Percentiles rank a stretch among this genome's conserved stretches.
phyloP scores from a whole-genome alignment of 2,329 filamentous ascomycete genomes.

The Aspergillus sp. region DNA sequence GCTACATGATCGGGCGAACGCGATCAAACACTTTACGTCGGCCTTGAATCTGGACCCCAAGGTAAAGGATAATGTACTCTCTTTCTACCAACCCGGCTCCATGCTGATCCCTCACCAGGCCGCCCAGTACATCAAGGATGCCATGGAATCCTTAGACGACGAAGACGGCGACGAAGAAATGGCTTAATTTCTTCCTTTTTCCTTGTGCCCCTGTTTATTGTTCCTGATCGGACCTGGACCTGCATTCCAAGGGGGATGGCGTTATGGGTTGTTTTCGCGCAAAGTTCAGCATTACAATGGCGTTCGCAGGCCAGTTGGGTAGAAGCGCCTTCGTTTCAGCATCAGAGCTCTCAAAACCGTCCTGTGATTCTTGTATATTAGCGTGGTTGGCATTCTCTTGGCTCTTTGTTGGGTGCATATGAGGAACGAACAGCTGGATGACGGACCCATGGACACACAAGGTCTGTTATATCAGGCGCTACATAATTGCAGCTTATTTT shows the following conservation, averaged over 20 bases:
- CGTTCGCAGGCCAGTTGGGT: slow-evolving; percentile 17
- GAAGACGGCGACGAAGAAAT: slow-evolving; percentile 51
- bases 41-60: slow-evolving; percentile 94
- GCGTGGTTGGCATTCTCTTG: slow-evolving; percentile 16
- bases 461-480: slow-evolving; percentile 8
- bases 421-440: slow-evolving; percentile 11
- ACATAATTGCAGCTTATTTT: slow-evolving; percentile 11
- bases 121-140: slow-evolving; percentile 88
- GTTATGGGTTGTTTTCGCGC: slow-evolving; percentile 10
- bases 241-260: slow-evolving; percentile 11
- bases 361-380: slow-evolving; percentile 29
- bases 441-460: slow-evolving; percentile 14
- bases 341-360: slow-evolving; percentile 12
- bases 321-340: slow-evolving; percentile 16
- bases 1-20: slow-evolving; percentile 53
- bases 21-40: slow-evolving; percentile 90
- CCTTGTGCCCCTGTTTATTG: neutral
- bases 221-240: slow-evolving; percentile 1
- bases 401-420: slow-evolving; percentile 10
- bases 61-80: slow-evolving; percentile 44
- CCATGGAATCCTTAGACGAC: slow-evolving; percentile 79
- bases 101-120: slow-evolving; percentile 47
- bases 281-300: slow-evolving; percentile 17
- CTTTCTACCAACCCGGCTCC: slow-evolving; percentile 5
- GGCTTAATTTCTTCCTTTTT: slow-evolving; percentile 21